phyloP scores from a whole-genome alignment of 176 grass and related monocot species.

The Musa beccarii region DNA sequence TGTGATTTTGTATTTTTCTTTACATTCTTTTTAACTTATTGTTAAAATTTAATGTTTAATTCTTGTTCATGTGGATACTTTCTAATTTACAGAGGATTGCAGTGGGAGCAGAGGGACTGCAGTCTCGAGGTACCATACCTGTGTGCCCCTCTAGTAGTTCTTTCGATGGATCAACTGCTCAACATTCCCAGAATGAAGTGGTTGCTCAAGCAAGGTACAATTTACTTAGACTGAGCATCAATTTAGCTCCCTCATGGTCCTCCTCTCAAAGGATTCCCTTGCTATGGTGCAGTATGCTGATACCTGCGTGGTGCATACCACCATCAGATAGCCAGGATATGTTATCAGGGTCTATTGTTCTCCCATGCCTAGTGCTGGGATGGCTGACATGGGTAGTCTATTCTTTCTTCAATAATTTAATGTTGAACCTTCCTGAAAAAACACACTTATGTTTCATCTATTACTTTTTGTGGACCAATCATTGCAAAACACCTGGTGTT shows the following conservation, averaged over 20 bases:
- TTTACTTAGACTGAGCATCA: background rate
- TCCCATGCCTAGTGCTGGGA: no score
- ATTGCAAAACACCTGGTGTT: background rate
- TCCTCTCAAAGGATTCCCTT: background rate
- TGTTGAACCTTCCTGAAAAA: no score
- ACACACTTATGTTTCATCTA: background rate
- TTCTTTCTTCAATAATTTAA: no score
- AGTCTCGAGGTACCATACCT: background rate
- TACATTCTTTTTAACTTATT: no score
- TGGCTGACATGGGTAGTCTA: no score
- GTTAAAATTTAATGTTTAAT: no score
- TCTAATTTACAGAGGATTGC: constrained; percentile 13
- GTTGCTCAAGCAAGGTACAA: constrained; percentile 20
- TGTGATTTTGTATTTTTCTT: background rate
- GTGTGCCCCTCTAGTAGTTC: background rate
- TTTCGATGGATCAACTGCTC: constrained; percentile 21
- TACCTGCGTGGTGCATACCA: background rate
- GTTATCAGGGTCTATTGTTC: no score
- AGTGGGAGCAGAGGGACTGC: background rate
- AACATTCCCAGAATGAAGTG: constrained; percentile 12
- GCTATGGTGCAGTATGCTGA: background rate
- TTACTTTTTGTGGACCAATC: background rate
- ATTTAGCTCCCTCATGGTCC: background rate
- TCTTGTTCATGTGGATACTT: background rate
- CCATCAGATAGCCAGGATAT: background rate